A percentile compares a stretch with the other conserved stretches of the same genome.
phyloP scores from a whole-genome alignment of 192 early-diverging fungal genomes.

The Coemansia sp. region DNA sequence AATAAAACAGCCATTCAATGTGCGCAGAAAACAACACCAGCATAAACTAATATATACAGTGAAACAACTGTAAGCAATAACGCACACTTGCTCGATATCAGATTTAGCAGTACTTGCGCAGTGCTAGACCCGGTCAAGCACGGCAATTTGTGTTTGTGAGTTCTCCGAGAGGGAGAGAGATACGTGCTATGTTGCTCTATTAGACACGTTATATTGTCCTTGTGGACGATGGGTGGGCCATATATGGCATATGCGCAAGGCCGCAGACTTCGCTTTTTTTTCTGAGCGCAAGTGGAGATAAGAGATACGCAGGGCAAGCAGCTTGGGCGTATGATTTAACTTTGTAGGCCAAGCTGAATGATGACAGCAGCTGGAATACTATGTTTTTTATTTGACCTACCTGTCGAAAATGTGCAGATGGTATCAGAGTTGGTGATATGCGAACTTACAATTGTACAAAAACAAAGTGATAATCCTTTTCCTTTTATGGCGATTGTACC shows the following conservation, averaged over 20 bases:
- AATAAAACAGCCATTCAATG: too few relatives aligned
- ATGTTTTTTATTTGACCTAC: neutral
- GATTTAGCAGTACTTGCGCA: neutral
- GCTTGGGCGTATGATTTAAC: neutral
- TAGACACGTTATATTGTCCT: too few relatives aligned
- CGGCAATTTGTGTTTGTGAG: neutral
- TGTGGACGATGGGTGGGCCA: too few relatives aligned
- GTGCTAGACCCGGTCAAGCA: neutral
- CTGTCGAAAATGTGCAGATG: neutral
- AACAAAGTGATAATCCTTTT: constrained; percentile 4
- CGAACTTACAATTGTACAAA: neutral
- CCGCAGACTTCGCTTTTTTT: too few relatives aligned
- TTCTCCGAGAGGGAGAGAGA: neutral
- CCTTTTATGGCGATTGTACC: neutral
- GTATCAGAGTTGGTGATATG: neutral
- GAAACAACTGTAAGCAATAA: neutral
- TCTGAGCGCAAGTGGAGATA: too few relatives aligned
- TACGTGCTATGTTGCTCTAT: neutral
- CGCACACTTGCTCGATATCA: neutral
- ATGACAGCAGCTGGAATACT: neutral
- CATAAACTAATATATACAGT: neutral
- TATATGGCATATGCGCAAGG: too few relatives aligned
- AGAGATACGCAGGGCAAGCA: too few relatives aligned
- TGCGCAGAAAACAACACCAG: neutral
- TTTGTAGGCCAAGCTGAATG: neutral